phyloP scores from a whole-genome alignment of 2,329 filamentous ascomycete species.

The Penicillium psychrosexuale region DNA sequence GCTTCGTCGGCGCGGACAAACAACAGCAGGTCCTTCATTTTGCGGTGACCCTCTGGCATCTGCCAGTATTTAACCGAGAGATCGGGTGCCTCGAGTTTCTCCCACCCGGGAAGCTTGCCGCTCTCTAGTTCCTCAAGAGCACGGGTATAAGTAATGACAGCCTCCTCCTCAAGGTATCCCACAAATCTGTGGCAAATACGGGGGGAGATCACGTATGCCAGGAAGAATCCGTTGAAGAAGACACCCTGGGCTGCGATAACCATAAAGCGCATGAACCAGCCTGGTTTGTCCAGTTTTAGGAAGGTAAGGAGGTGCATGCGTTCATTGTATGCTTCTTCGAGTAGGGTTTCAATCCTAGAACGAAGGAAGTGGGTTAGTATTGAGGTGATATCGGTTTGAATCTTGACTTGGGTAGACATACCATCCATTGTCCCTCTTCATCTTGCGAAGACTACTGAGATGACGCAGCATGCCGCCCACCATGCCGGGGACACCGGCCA shows the following conservation, averaged over 20 bases:
- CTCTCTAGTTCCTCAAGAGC: slow-evolving; percentile 82
- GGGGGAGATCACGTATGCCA: slow-evolving; percentile 82
- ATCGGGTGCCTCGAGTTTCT: slow-evolving; percentile 73
- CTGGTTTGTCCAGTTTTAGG: slow-evolving; percentile 83
- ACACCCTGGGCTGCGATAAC: slow-evolving; percentile 90
- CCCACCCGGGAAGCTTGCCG: slow-evolving; percentile 81
- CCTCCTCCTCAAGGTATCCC: slow-evolving; percentile 95
- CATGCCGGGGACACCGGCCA: slow-evolving; percentile 95
- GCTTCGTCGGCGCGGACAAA: slow-evolving; percentile 91
- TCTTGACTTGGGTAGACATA: slow-evolving; percentile 27
- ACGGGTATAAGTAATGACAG: slow-evolving; percentile 90
- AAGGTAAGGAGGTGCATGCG: slow-evolving; percentile 92
- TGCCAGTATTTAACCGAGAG: slow-evolving; percentile 91
- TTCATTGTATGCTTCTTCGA: slow-evolving; percentile 90
- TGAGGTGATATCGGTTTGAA: not conserved
- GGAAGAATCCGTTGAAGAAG: slow-evolving; percentile 92
- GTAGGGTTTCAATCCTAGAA: slow-evolving; percentile 77
- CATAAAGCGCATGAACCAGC: slow-evolving; percentile 87
- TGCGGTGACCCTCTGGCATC: slow-evolving; percentile 78
- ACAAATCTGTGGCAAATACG: slow-evolving; percentile 92
- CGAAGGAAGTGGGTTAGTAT: not conserved
- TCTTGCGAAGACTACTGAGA: slow-evolving; percentile 73
- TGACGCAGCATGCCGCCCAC: slow-evolving; percentile 93
- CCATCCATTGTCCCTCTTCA: slow-evolving; percentile 93
- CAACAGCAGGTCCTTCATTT: slow-evolving; percentile 80